These are phyloP conservation scores for Cryptosporidium ubiquitum DNA, from an alignment of 169 alveolate genomes.

Conservation along the genomic window DNA sequence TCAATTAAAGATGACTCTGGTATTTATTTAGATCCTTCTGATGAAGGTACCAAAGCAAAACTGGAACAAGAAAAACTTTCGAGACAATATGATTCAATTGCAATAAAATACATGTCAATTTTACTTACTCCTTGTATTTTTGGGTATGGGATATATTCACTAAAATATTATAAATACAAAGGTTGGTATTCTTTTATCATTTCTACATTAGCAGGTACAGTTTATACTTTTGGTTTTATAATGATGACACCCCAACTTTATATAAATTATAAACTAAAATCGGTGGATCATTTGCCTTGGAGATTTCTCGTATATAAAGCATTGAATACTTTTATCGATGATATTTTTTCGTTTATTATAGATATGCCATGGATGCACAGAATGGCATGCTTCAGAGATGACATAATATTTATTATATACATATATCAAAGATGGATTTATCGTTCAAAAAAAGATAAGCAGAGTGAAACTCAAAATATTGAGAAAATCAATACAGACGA, in stretches of 20 bases:
- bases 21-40: constrained; percentile 4
- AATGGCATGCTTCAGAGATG: constrained; percentile 98
- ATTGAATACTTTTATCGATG: constrained; percentile 97
- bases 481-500: not conserved
- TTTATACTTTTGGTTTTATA: constrained; percentile 92
- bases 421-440: constrained; percentile 96
- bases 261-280: constrained; percentile 96
- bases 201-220: constrained; percentile 92
- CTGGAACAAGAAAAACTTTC: constrained; percentile 75
- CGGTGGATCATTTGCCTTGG: constrained; percentile 99
- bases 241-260: constrained; percentile 98
- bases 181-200: constrained; percentile 95
- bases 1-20: constrained; percentile 75
- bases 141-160: constrained; percentile 93
- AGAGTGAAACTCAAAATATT: not conserved
- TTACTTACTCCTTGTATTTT: constrained; percentile 86
- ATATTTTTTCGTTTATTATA: constrained; percentile 96
- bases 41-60: constrained; percentile 10
- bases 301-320: constrained; percentile 94
- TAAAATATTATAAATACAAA: constrained; percentile 88
- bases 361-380: constrained; percentile 98
- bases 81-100: constrained; percentile 90
- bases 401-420: constrained; percentile 95
- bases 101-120: constrained; percentile 91
- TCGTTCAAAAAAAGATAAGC: constrained; percentile 81